Evolutionary conservation across 2,329 filamentous ascomycete genomes (phyloP).

Genomic region (Huntiella omanensis): DNA sequence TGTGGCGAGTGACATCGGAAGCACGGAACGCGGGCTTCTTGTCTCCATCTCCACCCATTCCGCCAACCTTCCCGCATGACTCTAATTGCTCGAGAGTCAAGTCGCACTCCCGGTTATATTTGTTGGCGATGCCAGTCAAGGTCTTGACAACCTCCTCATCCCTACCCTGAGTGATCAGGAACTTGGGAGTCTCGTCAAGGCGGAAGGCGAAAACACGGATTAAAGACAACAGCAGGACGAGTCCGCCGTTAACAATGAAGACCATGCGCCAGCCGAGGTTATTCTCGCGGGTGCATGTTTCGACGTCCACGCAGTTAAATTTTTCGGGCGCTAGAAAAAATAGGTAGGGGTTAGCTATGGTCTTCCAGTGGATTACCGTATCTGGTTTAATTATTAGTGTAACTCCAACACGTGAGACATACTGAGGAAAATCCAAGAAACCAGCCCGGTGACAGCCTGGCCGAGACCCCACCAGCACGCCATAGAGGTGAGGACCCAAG

Average conservation of each 20-base stretch:
- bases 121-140: constrained; percentile 26
- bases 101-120: constrained; percentile 19
- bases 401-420: constrained; percentile 14
- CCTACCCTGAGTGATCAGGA: constrained; percentile 23
- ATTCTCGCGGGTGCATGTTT: constrained; percentile 20
- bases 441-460: constrained; percentile 26
- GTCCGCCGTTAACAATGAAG: constrained; percentile 24
- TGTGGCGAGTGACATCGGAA: constrained; percentile 27
- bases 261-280: constrained; percentile 35
- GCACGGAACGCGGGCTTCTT: constrained; percentile 15
- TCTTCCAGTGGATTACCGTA: neutral
- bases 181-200: constrained; percentile 30
- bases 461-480: constrained; percentile 33
- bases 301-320: constrained; percentile 21
- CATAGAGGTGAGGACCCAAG: constrained; percentile 29
- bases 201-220: constrained; percentile 27
- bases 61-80: constrained; percentile 23
- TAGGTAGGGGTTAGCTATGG: neutral
- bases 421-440: constrained; percentile 26
- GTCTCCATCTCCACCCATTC: too few species aligned
- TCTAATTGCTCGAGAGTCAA: constrained; percentile 23
- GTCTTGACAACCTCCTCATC: constrained; percentile 29
- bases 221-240: constrained; percentile 25
- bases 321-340: constrained; percentile 17
- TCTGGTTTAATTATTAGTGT: neutral